Percentiles rank a stretch among this genome's conserved stretches.
phyloP scores from a whole-genome alignment of 257 asterid genomes.

The Datura wrightii region DNA sequence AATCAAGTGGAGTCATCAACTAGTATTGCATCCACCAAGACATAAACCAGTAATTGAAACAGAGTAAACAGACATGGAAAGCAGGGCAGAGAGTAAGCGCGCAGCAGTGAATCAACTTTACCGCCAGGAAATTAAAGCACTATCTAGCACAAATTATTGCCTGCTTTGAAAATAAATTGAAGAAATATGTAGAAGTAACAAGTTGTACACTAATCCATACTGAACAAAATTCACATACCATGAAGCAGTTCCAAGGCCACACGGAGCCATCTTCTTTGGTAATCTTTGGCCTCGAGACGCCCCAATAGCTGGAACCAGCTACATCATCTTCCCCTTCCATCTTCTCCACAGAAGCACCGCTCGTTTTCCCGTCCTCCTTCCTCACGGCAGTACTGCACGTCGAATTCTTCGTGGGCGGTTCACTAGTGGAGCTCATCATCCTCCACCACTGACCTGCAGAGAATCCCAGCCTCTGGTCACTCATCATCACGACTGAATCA shows the following conservation, averaged over 20 bases:
- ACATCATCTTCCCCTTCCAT: constrained; percentile 40
- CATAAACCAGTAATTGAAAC: neutral
- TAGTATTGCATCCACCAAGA: neutral
- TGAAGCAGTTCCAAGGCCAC: constrained; percentile 98
- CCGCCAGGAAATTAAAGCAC: neutral
- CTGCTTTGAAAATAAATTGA: neutral
- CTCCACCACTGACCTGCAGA: constrained; percentile 9
- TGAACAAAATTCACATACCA: constrained; percentile 52
- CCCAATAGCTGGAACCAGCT: constrained; percentile 83
- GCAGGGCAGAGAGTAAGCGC: constrained; percentile 1
- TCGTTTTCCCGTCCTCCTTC: constrained; percentile 42
- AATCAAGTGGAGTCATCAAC: neutral
- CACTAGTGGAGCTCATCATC: constrained; percentile 21
- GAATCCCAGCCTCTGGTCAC: neutral
- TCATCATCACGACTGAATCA: constrained; percentile 18
- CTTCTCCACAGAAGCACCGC: constrained; percentile 37
- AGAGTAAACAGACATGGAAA: constrained; percentile 13
- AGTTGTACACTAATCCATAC: neutral
- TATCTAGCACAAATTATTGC: neutral
- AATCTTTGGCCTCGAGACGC: constrained; percentile 61
- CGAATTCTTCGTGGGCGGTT: neutral
- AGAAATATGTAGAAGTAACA: neutral
- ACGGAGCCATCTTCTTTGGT: constrained; percentile 78
- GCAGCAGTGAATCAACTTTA: neutral
- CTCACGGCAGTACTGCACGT: constrained; percentile 29